phyloP scores from a whole-genome alignment of 2,329 filamentous ascomycete species.

The Endoconidiophora polonica region DNA sequence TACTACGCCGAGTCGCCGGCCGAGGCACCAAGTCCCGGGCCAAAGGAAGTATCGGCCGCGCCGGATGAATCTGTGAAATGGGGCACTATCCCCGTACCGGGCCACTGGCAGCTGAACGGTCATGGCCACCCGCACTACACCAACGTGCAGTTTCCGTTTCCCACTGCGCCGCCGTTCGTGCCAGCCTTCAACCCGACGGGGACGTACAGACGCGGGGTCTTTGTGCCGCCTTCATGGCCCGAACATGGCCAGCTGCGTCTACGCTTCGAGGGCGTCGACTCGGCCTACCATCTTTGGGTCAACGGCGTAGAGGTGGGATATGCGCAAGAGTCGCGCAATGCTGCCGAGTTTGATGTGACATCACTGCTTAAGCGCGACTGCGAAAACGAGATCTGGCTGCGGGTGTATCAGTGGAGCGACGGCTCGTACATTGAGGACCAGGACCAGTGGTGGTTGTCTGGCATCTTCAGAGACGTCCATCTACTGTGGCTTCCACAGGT shows the following conservation, averaged over 20 bases:
- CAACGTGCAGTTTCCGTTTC: constrained; percentile 51
- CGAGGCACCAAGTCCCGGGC: constrained; percentile 19
- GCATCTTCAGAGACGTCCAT: constrained; percentile 54
- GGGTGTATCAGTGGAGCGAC: constrained; percentile 57
- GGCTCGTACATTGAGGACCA: constrained; percentile 58
- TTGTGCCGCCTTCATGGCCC: constrained; percentile 36
- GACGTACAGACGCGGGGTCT: constrained; percentile 34
- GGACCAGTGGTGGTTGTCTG: constrained; percentile 52
- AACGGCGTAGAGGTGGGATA: constrained; percentile 55
- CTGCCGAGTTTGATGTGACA: constrained; percentile 57
- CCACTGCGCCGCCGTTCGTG: constrained; percentile 48
- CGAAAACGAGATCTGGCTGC: constrained; percentile 43
- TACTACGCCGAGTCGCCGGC: constrained; percentile 29
- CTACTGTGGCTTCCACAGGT: constrained; percentile 42
- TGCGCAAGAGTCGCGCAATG: constrained; percentile 54
- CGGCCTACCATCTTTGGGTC: constrained; percentile 53
- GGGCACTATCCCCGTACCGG: constrained; percentile 42
- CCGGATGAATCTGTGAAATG: constrained; percentile 15
- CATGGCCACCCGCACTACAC: constrained; percentile 54
- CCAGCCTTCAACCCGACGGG: constrained; percentile 48
- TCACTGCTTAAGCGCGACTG: constrained; percentile 25
- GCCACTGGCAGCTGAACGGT: constrained; percentile 56
- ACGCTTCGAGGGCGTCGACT: constrained; percentile 59
- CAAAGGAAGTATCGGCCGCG: too few relatives aligned
- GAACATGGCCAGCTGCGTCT: constrained; percentile 38